These are phyloP conservation scores for Fusarium transvaalense DNA, from an alignment of 2,329 filamentous ascomycete genomes.

Conservation along the genomic window DNA sequence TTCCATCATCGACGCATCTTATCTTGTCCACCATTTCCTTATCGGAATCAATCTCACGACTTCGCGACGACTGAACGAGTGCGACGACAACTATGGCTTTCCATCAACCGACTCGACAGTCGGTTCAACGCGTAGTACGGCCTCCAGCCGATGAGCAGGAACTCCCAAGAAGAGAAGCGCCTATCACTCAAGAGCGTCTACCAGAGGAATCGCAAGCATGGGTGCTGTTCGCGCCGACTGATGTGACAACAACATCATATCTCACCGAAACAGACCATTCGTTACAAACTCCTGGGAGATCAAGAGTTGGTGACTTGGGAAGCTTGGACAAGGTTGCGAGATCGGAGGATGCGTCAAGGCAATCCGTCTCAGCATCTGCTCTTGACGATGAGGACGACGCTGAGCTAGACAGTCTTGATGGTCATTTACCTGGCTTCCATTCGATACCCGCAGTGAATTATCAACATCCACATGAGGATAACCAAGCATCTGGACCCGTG, in stretches of 20 bases:
- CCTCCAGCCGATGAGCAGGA: constrained; percentile 57
- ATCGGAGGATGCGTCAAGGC: constrained; percentile 64
- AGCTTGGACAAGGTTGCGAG: constrained; percentile 78
- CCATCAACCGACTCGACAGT: constrained; percentile 69
- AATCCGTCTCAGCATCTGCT: constrained; percentile 56
- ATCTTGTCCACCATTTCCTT: constrained; percentile 43
- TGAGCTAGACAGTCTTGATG: constrained; percentile 93
- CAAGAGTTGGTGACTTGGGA: constrained; percentile 82
- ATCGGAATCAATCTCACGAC: constrained; percentile 39
- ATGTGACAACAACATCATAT: constrained; percentile 72
- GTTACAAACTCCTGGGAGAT: constrained; percentile 75
- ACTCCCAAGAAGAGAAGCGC: constrained; percentile 43
- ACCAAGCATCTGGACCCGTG: constrained; percentile 71
- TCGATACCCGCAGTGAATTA: constrained; percentile 61
- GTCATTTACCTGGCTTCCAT: constrained; percentile 89
- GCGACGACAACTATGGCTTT: constrained; percentile 64
- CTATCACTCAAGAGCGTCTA: constrained; percentile 50
- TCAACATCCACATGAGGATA: constrained; percentile 39
- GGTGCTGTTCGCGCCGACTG: constrained; percentile 91
- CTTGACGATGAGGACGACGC: constrained; percentile 72
- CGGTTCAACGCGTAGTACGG: constrained; percentile 62
- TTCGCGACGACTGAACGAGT: constrained; percentile 18
- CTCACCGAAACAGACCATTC: constrained; percentile 76
- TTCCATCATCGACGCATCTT: constrained; percentile 45
- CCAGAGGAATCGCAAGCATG: constrained; percentile 88